A percentile compares a stretch with the other conserved stretches of the same genome.
These are phyloP conservation scores for Lipomyces sp. DNA, from an alignment of 805 yeast species.

Conservation along the genomic window DNA sequence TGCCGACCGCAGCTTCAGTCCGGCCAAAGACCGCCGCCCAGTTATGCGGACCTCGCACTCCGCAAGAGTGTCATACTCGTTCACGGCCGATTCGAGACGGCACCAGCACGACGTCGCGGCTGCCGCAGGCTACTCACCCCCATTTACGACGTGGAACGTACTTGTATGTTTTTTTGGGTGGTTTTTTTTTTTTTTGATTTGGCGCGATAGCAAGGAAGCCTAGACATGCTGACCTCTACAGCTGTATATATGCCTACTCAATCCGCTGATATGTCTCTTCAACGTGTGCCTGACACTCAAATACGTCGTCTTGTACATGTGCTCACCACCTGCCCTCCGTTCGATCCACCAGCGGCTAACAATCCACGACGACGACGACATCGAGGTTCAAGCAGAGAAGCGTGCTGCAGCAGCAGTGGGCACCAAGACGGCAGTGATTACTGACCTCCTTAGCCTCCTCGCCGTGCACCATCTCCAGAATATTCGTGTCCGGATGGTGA, in stretches of 20 bases:
- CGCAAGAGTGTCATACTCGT: constrained; percentile 18
- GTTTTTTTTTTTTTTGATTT: background rate
- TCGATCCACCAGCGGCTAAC: background rate
- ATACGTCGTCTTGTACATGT: background rate
- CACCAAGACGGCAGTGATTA: constrained; percentile 9
- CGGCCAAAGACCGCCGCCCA: background rate
- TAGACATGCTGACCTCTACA: background rate
- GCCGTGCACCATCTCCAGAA: constrained; percentile 22
- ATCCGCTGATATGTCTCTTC: constrained; percentile 14
- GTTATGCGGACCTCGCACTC: background rate
- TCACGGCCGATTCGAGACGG: constrained; percentile 3
- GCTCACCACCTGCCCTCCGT: background rate
- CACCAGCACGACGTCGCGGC: constrained; percentile 1
- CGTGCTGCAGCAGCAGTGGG: background rate
- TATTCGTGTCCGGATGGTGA: constrained; percentile 10
- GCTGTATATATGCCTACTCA: constrained; percentile 22
- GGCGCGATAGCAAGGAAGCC: no score
- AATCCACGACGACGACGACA: background rate
- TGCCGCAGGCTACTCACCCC: constrained; percentile 1
- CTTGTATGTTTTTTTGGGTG: background rate
- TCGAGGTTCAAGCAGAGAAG: constrained; percentile 1
- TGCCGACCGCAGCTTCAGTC: background rate
- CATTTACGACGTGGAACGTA: constrained; percentile 18
- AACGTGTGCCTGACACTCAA: constrained; percentile 6
- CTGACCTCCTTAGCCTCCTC: constrained; percentile 8